Evolutionary conservation across 2,329 filamentous ascomycete genomes (phyloP), one percentile per base, ranked within the genome.

Genomic region (Talaromyces sp.): DNA sequence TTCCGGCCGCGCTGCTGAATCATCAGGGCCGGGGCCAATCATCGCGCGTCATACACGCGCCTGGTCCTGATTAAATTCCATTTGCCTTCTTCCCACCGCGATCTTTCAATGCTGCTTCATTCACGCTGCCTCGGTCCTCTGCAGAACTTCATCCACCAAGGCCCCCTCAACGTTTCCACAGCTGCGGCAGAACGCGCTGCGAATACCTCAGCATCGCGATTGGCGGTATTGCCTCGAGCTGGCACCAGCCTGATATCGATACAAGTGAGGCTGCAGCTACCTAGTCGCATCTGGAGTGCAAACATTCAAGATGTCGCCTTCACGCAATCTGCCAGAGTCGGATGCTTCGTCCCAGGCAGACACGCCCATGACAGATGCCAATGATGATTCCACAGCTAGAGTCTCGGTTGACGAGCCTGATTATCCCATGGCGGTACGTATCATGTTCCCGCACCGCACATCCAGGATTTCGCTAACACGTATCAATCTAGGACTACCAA

Each of bases 301-400:
- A 61, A 26, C 41, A 43, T 26, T 31, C 59, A 67, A 61, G 32
- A 80, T 81, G 78, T 76, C 77, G 59, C 75, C 75, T 58, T 70
- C 73, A 57, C 67, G 67, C 60, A 65, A 65, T 53, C 61, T 67
- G 55, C 67, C 71, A 31, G 70, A 71, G 52, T 75, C 77, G 32
- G 76, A 77, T 54, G 69, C 74, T 29, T 74, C 76, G 6, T 78
- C 76, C 27, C 74, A 77, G 59, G 73, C 69, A 54, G 79, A 81
- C 66, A 79, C 77, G 17, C 74, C 78, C 4, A 81, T 80, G 77
- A 74, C 73, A 21, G 79, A 81, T 64, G 71, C 68, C 50, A 73
- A 73, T 62, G 72, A 72, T 50, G 70, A 74, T 57, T 61, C 66
- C 54, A 65, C 73, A 50, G 67, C 71, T 32, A 69, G 70, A n/a